phyloP scores from a whole-genome alignment of 495 filamentous ascomycete genomes.

The Penicillium cataractarum region DNA sequence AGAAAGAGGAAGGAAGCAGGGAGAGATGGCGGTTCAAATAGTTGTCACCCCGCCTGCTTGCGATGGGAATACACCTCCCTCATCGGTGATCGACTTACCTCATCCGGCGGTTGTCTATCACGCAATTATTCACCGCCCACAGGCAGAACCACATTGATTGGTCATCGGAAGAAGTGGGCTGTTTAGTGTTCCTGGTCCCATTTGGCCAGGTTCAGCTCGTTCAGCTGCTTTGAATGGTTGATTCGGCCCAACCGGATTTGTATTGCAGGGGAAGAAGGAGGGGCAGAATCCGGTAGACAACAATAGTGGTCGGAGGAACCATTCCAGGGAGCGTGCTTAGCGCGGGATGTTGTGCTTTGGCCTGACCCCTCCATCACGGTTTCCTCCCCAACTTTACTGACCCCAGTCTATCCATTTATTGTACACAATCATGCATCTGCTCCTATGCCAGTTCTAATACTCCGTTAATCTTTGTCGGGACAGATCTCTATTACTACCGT shows the following conservation, averaged over 20 bases:
- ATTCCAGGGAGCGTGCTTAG: not conserved
- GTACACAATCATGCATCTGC: not conserved
- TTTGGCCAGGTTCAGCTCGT: conserved; percentile 1
- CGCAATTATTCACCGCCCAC: conserved; percentile 44
- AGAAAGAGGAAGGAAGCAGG: conserved; percentile 8
- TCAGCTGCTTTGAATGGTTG: not conserved
- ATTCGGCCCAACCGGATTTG: not conserved
- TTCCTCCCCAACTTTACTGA: not conserved
- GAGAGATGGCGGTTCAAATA: conserved; percentile 31
- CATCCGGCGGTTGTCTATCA: conserved; percentile 34
- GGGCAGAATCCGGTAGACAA: not conserved
- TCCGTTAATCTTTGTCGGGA: not conserved
- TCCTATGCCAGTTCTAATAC: not conserved
- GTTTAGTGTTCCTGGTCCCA: conserved; percentile 33
- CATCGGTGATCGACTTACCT: conserved; percentile 27
- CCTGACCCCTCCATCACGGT: conserved; percentile 1
- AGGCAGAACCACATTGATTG: conserved; percentile 37
- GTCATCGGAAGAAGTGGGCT: conserved; percentile 27
- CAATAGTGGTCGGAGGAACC: not conserved
- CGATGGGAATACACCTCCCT: conserved; percentile 3
- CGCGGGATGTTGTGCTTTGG: not conserved
- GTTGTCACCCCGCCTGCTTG: conserved; percentile 25
- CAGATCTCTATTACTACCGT: too few relatives aligned
- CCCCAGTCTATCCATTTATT: not conserved
- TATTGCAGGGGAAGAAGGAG: not conserved